Conservation (phyloP, 1,284 basidiomycete species). For the Fomitopsis betulina region DNA sequence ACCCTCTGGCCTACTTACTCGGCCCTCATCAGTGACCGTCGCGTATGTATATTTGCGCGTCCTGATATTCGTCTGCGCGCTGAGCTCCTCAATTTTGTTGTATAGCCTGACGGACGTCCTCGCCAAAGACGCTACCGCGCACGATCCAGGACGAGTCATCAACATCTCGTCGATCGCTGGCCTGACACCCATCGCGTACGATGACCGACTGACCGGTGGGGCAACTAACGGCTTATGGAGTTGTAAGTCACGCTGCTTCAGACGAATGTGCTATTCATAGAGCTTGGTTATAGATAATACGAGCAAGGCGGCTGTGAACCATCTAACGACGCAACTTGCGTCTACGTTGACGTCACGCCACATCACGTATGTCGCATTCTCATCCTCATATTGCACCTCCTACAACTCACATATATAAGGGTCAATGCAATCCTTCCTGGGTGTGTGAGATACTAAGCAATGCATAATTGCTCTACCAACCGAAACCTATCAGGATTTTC, state of each 20-base stretch:
- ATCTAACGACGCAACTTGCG: constrained; percentile 75
- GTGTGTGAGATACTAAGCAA: constrained; percentile 28
- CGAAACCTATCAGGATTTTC: constrained; percentile 51
- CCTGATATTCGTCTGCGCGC: too few relatives aligned
- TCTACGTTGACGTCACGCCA: constrained; percentile 57
- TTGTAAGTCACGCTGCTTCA: constrained; percentile 44
- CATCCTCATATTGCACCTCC: not conserved
- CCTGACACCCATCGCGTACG: constrained; percentile 47
- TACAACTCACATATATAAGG: constrained; percentile 29
- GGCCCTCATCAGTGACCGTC: constrained; percentile 50
- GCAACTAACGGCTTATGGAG: constrained; percentile 72
- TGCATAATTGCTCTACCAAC: not conserved
- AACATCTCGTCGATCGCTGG: constrained; percentile 80
- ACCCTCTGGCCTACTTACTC: not conserved
- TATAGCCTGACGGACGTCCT: constrained; percentile 58
- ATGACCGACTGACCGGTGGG: constrained; percentile 43
- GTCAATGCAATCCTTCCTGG: constrained; percentile 87
- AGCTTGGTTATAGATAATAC: constrained; percentile 49
- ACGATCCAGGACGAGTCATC: constrained; percentile 72
- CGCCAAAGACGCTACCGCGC: constrained; percentile 58
- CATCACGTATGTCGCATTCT: constrained; percentile 56
- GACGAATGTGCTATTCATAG: not conserved
- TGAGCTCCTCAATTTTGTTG: not conserved
- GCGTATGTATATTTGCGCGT: constrained; percentile 39
- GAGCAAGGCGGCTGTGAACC: constrained; percentile 82